phyloP scores from a whole-genome alignment of 2,329 filamentous ascomycete genomes.

The Cordyceps pruinosa region DNA sequence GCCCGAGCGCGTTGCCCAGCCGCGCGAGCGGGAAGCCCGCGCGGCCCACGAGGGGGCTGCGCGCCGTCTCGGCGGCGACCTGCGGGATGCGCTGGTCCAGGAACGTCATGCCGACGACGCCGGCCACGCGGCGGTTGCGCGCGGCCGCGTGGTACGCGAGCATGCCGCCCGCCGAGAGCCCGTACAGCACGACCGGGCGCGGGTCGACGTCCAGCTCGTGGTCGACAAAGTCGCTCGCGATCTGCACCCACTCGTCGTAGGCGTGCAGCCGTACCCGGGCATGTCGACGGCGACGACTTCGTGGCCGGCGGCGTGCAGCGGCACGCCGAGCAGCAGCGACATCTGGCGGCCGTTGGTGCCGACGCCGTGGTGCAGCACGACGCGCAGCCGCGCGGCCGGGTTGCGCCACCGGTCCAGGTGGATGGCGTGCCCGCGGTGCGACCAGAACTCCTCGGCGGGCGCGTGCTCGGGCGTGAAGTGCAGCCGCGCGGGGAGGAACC shows the following conservation, averaged over 20 bases:
- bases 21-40: not conserved
- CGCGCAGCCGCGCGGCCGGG: not conserved
- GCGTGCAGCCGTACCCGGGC: conserved; percentile 3
- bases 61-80: conserved; percentile 1
- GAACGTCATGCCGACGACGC: conserved; percentile 4
- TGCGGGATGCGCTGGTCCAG: not conserved
- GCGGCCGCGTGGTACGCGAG: not conserved
- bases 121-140: not conserved
- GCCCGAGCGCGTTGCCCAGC: not conserved
- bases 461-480: not conserved
- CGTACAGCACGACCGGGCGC: conserved; percentile 1
- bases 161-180: not conserved
- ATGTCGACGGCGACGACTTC: not conserved
- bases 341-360: conserved; percentile 4
- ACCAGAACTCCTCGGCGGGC: not conserved
- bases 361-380: conserved; percentile 5
- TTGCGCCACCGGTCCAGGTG: conserved; percentile 5
- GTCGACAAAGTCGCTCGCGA: conserved; percentile 2
- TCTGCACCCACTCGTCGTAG: conserved; percentile 5
- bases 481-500: not conserved
- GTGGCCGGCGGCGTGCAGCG: not conserved
- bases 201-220: not conserved
- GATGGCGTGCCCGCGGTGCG: not conserved
- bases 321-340: conserved; percentile 1
- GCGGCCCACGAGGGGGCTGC: not conserved